A percentile compares a stretch with the other conserved stretches of the same genome.
Conservation (phyloP, 495 filamentous ascomycete species). For the Lentithecium fluviatile region DNA sequence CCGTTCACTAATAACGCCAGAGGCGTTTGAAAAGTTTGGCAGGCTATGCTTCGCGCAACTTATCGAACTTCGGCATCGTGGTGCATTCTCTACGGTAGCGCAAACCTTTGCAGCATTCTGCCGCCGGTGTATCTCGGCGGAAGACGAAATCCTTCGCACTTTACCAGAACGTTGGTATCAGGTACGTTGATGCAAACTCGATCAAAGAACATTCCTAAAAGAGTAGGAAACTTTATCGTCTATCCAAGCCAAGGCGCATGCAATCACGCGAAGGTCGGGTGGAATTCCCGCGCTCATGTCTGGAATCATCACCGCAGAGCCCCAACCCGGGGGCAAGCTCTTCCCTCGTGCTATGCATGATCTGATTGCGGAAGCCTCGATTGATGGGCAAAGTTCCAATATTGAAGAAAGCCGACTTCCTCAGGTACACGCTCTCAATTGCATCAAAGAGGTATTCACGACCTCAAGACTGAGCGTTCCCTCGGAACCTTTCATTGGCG, state of each 20-base stretch:
- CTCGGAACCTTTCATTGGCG: slow-evolving; percentile 67
- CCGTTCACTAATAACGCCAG: slow-evolving; percentile 9
- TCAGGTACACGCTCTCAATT: slow-evolving; percentile 94
- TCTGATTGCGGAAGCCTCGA: slow-evolving; percentile 33
- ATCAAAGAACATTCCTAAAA: too few relatives aligned
- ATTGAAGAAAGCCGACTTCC: slow-evolving; percentile 60
- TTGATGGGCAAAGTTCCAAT: slow-evolving; percentile 46
- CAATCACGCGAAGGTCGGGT: slow-evolving; percentile 85
- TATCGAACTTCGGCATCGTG: slow-evolving; percentile 79
- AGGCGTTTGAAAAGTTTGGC: slow-evolving; percentile 60
- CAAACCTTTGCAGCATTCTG: slow-evolving; percentile 83
- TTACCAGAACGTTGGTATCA: slow-evolving; percentile 66
- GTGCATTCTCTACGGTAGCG: slow-evolving; percentile 90
- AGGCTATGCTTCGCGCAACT: slow-evolving; percentile 75
- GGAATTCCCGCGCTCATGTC: slow-evolving; percentile 83
- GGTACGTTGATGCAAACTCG: slow-evolving; percentile 52
- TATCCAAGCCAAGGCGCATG: slow-evolving; percentile 68
- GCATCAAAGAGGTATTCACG: slow-evolving; percentile 80
- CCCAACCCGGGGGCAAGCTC: slow-evolving; percentile 43
- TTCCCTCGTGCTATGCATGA: slow-evolving; percentile 54
- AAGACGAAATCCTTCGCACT: slow-evolving; percentile 45
- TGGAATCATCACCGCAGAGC: slow-evolving; percentile 65
- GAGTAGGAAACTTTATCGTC: slow-evolving; percentile 18
- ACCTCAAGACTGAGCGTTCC: slow-evolving; percentile 64
- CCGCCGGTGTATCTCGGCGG: slow-evolving; percentile 45